These are phyloP conservation scores for Halenospora varia DNA, from an alignment of 495 filamentous ascomycete genomes.

Conservation along the genomic window DNA sequence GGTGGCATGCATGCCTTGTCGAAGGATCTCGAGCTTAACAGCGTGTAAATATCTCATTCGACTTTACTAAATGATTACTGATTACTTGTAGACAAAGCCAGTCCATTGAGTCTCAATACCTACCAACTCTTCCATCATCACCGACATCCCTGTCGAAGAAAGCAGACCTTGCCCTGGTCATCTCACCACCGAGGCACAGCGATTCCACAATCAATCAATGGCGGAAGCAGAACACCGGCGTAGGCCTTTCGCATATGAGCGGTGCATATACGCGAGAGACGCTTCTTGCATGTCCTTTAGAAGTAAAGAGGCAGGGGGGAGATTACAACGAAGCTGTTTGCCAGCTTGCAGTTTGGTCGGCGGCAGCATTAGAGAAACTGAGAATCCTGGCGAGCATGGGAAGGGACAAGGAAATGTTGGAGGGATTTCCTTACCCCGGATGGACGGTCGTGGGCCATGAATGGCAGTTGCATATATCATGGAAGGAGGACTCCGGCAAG, in stretches of 20 bases:
- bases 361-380: neutral
- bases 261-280: neutral
- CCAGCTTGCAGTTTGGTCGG: slow-evolving; percentile 1
- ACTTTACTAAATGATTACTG: neutral
- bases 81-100: neutral
- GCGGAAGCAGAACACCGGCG: neutral
- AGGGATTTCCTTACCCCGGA: neutral
- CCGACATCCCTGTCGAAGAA: neutral
- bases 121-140: neutral
- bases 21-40: neutral
- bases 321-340: slow-evolving; percentile 1
- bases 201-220: neutral
- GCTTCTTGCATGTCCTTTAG: neutral
- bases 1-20: neutral
- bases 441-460: slow-evolving; percentile 2
- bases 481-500: neutral
- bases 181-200: neutral
- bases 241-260: neutral
- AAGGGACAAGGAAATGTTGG: neutral
- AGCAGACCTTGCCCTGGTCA: neutral
- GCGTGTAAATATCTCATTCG: neutral
- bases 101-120: neutral
- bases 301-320: slow-evolving; percentile 1
- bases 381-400: neutral
- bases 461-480: slow-evolving; percentile 2